Evolutionary conservation across 2,329 filamentous ascomycete species (phyloP), one percentile per base, ranked within the genome.

Genomic region (Hymenoscyphus fructigenus): DNA sequence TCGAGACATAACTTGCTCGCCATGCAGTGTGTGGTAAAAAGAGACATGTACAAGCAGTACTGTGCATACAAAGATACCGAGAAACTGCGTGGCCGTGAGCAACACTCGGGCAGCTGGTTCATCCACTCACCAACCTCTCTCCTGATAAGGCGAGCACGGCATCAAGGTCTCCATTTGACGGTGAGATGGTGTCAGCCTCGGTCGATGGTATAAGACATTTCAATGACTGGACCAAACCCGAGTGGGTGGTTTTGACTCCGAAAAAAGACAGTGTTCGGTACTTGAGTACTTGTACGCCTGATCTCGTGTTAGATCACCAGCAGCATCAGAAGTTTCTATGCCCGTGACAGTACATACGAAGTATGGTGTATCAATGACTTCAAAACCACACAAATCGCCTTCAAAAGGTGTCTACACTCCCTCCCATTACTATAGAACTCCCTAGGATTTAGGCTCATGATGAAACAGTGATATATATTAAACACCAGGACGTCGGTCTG

Each of bases 221-320:
- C 28, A 10, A 58, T 53, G 55, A 53, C 61, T 32, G 17, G 26
- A n/a, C 10, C 61, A 14, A 58, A 62, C 38, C 63, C 63, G 63
- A 61, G 38, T 28, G 59, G 34, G 29, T 38, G 63, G 63, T 65
- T 55, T 50, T 32, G 29, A 56, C 32, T 59, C 50, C 50, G 36
- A 65, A 57, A 23, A n/a, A 12, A 9, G 10, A 20, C 53, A 20
- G 20, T 5, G 7, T 50, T 14, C 28, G 28, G 23, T 41, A 62
- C 36, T 47, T 9, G 15, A 44, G 26, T 36, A 20, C n/a, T 17
- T 36, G 28, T 53, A 61, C 59, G 36, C 50, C 34, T 61, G 59
- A 61, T 65, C 63, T 61, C 55, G 50, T 61, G 59, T 61, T 65
- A 58, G 59, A 65, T 58, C 53, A 61, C 59, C 59, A 65, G 63